Percentiles rank a stretch among this genome's conserved stretches.
phyloP scores from a whole-genome alignment of 2,329 filamentous ascomycete genomes.

The Xylaria sp. region DNA sequence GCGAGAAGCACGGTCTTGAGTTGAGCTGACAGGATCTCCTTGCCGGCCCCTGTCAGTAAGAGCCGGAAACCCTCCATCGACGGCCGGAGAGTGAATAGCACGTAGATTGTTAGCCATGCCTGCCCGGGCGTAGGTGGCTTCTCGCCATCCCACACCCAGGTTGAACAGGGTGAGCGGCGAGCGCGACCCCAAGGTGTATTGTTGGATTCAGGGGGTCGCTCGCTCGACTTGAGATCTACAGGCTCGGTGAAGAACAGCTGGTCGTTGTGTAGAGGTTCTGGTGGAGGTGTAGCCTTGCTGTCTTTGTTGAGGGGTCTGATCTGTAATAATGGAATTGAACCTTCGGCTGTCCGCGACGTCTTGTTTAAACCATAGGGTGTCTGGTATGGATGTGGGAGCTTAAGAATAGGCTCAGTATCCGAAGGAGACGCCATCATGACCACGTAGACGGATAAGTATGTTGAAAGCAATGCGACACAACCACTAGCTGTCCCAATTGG shows the following conservation, averaged over 20 bases:
- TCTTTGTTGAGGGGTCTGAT: constrained; percentile 49
- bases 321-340: constrained; percentile 51
- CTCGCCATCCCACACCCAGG: constrained; percentile 56
- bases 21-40: constrained; percentile 51
- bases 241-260: constrained; percentile 59
- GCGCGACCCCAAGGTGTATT: constrained; percentile 68
- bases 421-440: constrained; percentile 43
- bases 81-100: constrained; percentile 63
- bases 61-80: constrained; percentile 62
- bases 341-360: constrained; percentile 44
- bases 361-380: constrained; percentile 58
- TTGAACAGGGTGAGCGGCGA: constrained; percentile 62
- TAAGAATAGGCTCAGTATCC: constrained; percentile 55
- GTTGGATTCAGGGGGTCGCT: constrained; percentile 61
- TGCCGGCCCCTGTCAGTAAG: constrained; percentile 55
- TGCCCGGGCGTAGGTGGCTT: constrained; percentile 60
- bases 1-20: constrained; percentile 61
- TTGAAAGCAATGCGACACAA: constrained; percentile 8
- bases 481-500: constrained; percentile 13
- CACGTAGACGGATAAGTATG: not conserved
- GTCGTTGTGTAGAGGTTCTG: constrained; percentile 51
- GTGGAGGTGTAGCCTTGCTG: constrained; percentile 46
- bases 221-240: constrained; percentile 60
- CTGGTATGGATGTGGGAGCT: constrained; percentile 63
- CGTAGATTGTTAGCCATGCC: constrained; percentile 64